Evolutionary conservation across 345 rosid species (phyloP).

Genomic region (Conringia planisiliqua): DNA sequence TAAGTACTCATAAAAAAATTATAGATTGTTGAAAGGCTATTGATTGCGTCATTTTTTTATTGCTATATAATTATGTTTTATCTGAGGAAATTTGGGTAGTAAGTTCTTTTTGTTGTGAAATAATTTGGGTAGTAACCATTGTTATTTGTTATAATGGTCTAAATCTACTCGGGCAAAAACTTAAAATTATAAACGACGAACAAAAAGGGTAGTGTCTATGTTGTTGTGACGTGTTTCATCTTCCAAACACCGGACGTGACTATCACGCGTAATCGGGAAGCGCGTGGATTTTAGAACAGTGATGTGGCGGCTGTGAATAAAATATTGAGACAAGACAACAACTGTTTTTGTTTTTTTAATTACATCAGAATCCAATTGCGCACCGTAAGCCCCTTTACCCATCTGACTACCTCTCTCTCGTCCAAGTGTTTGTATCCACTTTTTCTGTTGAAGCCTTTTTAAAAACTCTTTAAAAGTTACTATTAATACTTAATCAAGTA

Average conservation of each 20-base stretch:
- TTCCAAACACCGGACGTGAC: not conserved
- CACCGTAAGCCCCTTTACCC: not conserved
- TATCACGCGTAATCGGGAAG: not conserved
- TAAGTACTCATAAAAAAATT: not conserved
- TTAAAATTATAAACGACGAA: too few species aligned
- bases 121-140: not conserved
- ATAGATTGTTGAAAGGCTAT: not conserved
- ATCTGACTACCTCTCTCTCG: not conserved
- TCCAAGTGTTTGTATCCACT: not conserved
- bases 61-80: not conserved
- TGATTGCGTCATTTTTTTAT: conserved; percentile 18
- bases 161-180: too few species aligned
- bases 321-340: not conserved
- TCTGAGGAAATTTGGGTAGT: not conserved
- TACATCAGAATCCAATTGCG: not conserved
- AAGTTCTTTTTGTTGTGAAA: too few species aligned
- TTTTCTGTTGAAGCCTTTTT: not conserved
- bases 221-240: not conserved
- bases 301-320: conserved; percentile 17
- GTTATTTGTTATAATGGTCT: too few species aligned
- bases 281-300: conserved; percentile 18
- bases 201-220: too few species aligned
- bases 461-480: not conserved
- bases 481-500: not conserved
- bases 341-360: not conserved